phyloP scores from a whole-genome alignment of 2,329 filamentous ascomycete species.

The Coleophoma eucalyptorum region DNA sequence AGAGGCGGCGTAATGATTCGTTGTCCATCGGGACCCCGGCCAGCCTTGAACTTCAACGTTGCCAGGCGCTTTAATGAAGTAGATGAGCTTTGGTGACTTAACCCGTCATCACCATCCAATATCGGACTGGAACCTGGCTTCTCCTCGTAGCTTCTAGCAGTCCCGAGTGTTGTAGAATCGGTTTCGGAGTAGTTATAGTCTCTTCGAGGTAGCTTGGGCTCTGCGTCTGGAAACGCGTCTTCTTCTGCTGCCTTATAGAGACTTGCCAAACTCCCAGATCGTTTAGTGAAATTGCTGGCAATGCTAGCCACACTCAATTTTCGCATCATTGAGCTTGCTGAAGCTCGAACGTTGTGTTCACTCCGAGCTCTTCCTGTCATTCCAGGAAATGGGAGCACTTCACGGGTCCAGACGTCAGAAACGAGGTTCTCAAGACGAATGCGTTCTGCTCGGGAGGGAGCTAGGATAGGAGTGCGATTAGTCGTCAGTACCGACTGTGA shows the following conservation, averaged over 20 bases:
- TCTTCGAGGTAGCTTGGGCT: conserved; percentile 8
- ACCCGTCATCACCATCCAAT: conserved; percentile 12
- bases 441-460: conserved; percentile 71
- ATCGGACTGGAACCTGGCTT: conserved; percentile 6
- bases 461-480: conserved; percentile 64
- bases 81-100: conserved; percentile 11
- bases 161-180: conserved; percentile 9
- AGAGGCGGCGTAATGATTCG: conserved; percentile 19
- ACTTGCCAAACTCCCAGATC: conserved; percentile 41
- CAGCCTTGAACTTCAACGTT: conserved; percentile 19
- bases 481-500: conserved; percentile 78
- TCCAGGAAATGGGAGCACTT: conserved; percentile 76
- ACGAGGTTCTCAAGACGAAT: conserved; percentile 72
- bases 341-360: conserved; percentile 70
- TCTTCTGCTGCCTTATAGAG: conserved; percentile 21
- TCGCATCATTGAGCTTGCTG: conserved; percentile 83
- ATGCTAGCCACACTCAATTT: conserved; percentile 83
- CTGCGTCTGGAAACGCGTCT: conserved; percentile 1
- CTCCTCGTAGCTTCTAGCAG: background rate
- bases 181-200: conserved; percentile 7
- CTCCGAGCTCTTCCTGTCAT: conserved; percentile 64
- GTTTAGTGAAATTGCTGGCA: conserved; percentile 69
- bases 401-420: conserved; percentile 79
- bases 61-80: conserved; percentile 17
- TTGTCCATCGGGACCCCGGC: conserved; percentile 21